Evolutionary conservation across 345 rosid genomes (phyloP).

Genomic region (Citrus trifoliata): DNA sequence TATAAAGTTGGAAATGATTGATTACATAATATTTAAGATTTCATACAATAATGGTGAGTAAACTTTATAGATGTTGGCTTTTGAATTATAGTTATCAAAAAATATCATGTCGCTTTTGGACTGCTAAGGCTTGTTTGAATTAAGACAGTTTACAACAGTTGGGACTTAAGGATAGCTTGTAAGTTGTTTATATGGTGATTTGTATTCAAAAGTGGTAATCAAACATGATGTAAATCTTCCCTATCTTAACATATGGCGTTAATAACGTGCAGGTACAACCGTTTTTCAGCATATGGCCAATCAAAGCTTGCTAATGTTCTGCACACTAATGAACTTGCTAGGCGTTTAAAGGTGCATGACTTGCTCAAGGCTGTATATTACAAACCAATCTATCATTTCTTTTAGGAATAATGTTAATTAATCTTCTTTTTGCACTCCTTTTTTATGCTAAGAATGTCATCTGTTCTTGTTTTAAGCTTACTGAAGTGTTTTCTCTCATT

Average conservation of each 20-base stretch:
- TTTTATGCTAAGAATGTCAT: not conserved
- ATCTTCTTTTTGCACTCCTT: not conserved
- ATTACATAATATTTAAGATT: not conserved
- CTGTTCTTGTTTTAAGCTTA: not conserved
- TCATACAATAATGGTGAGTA: not conserved
- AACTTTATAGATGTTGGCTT: not conserved
- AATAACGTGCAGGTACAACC: constrained; percentile 42
- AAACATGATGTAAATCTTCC: not conserved
- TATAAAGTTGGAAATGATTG: not conserved
- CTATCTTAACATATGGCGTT: not conserved
- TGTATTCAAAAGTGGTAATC: not conserved
- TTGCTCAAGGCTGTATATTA: not conserved
- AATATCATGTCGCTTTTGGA: not conserved
- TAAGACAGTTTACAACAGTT: not conserved
- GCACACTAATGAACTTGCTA: constrained; percentile 83
- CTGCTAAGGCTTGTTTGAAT: not conserved
- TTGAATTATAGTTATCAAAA: not conserved
- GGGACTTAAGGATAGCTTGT: not conserved
- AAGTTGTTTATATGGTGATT: not conserved
- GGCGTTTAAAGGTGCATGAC: constrained; percentile 54
- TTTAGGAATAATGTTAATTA: not conserved
- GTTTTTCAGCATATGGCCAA: constrained; percentile 57
- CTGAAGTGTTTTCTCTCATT: not conserved
- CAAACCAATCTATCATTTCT: not conserved
- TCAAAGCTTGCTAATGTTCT: constrained; percentile 76